Conservation (phyloP, 768 basidiomycete species). For the Kwoniella dejecticola region DNA sequence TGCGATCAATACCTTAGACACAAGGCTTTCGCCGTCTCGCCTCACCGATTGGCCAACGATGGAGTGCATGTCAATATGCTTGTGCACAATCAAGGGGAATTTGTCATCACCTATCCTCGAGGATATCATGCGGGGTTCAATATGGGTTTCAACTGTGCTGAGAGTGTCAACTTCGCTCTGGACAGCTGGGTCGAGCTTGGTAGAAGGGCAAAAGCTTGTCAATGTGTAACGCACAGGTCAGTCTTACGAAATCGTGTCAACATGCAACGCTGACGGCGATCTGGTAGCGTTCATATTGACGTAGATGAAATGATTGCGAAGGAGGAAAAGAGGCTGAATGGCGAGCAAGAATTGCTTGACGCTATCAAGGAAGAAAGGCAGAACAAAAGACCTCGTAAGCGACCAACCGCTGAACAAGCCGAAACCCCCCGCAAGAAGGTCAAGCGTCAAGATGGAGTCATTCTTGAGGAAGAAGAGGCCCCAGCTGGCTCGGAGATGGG, state of each 20-base stretch:
- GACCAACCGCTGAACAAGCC: constrained; percentile 58
- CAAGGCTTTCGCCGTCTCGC: constrained; percentile 92
- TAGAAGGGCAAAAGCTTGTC: constrained; percentile 64
- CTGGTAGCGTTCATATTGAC: constrained; percentile 80
- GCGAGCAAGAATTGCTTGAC: constrained; percentile 30
- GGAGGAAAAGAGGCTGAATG: constrained; percentile 32
- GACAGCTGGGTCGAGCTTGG: constrained; percentile 93
- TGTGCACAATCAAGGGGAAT: constrained; percentile 92
- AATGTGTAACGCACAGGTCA: constrained; percentile 57
- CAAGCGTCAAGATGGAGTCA: background rate
- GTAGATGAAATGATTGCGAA: constrained; percentile 80
- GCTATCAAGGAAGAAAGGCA: constrained; percentile 28
- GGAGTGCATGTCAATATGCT: constrained; percentile 80
- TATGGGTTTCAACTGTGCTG: constrained; percentile 92
- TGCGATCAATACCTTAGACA: constrained; percentile 95
- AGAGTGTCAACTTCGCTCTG: constrained; percentile 94
- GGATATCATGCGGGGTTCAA: constrained; percentile 99
- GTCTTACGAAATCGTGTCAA: background rate
- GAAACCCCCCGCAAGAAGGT: constrained; percentile 28
- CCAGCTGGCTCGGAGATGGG: background rate
- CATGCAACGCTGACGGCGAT: background rate
- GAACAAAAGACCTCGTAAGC: constrained; percentile 55
- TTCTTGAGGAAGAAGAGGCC: background rate
- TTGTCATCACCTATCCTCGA: constrained; percentile 89
- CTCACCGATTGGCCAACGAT: constrained; percentile 73